phyloP scores from a whole-genome alignment of 2,329 filamentous ascomycete genomes.

The Aspergillus sp. region DNA sequence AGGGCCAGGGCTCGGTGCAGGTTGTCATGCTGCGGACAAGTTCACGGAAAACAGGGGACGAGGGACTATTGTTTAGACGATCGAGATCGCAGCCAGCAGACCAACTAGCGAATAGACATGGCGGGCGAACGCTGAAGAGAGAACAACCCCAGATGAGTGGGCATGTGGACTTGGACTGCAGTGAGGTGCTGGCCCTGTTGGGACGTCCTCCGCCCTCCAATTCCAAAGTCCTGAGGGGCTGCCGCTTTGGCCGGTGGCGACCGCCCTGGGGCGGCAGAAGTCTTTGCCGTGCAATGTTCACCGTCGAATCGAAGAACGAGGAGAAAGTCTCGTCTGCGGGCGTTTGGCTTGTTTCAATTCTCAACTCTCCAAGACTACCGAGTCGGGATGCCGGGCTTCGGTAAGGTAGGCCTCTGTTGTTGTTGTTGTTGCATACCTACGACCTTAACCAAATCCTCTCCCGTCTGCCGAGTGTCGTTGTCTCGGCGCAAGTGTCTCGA shows the following conservation, averaged over 20 bases:
- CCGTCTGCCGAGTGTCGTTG: background rate
- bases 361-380: conserved; percentile 3
- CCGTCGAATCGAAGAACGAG: no score
- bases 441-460: background rate
- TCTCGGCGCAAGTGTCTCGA: no score
- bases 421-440: no score
- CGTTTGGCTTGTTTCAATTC: no score
- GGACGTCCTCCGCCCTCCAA: no score
- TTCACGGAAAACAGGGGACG: background rate
- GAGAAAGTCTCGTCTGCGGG: no score
- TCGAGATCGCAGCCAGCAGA: background rate
- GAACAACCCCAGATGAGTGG: conserved; percentile 7
- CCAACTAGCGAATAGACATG: background rate
- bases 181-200: no score
- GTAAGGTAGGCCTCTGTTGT: background rate
- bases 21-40: conserved; percentile 1
- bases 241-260: background rate
- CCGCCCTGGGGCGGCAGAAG: conserved; percentile 4
- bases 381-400: conserved; percentile 15
- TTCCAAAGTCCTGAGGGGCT: background rate
- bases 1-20: background rate
- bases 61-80: background rate
- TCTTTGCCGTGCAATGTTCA: background rate
- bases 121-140: background rate
- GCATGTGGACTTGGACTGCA: background rate